These are phyloP conservation scores for Magnolia kwangsiensis DNA, from an alignment of 164 flowering plant species.

Conservation along the genomic window DNA sequence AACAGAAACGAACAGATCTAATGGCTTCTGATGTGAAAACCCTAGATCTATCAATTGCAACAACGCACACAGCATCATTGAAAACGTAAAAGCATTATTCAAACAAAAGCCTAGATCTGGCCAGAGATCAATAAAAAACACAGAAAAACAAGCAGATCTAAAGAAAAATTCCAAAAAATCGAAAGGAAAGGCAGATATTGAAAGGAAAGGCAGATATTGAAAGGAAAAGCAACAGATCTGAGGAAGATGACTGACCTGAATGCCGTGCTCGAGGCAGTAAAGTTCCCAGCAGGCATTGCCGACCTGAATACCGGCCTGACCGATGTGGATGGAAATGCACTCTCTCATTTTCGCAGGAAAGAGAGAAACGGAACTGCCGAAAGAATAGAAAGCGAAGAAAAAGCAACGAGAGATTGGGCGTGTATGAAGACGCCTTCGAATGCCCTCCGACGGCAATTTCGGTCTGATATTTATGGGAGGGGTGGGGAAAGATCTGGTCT, in stretches of 20 bases:
- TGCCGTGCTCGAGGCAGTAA: constrained; percentile 51
- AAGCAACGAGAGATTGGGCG: constrained; percentile 13
- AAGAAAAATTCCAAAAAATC: neutral
- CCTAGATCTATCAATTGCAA: neutral
- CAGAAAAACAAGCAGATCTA: neutral
- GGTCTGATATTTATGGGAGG: constrained; percentile 7
- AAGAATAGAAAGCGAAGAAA: neutral
- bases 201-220: neutral
- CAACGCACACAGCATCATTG: neutral
- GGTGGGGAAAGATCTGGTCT: constrained; percentile 7
- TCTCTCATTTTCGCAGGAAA: constrained; percentile 42
- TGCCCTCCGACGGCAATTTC: neutral
- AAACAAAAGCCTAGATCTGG: neutral
- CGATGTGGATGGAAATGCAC: constrained; percentile 60
- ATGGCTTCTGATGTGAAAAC: neutral
- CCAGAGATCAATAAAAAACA: neutral
- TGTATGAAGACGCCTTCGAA: constrained; percentile 44
- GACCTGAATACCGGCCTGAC: constrained; percentile 57
- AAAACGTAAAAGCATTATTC: neutral
- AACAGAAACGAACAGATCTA: neutral
- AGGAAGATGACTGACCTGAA: constrained; percentile 29
- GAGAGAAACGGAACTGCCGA: neutral
- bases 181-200: neutral
- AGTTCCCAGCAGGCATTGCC: constrained; percentile 51
- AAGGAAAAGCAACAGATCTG: constrained; percentile 1